Evolutionary conservation across 768 basidiomycete species (phyloP).

Genomic region (Panaeolus papilionaceus): DNA sequence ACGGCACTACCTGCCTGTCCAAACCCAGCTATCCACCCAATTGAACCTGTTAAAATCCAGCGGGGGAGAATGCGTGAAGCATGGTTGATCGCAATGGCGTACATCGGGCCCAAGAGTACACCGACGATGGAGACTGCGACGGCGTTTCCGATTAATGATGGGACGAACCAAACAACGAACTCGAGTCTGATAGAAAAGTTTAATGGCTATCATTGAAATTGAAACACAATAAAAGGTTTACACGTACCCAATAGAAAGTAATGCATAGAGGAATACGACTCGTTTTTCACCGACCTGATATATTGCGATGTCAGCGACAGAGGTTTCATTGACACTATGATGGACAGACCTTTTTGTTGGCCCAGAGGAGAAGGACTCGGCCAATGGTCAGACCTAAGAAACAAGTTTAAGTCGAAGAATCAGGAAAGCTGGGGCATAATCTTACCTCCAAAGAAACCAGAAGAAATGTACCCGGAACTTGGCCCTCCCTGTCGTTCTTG

Average conservation of each 20-base stretch:
- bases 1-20: constrained; percentile 77
- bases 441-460: constrained; percentile 58
- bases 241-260: constrained; percentile 55
- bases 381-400: constrained; percentile 59
- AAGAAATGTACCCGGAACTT: constrained; percentile 57
- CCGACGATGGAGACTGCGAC: constrained; percentile 71
- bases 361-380: constrained; percentile 61
- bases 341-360: constrained; percentile 52
- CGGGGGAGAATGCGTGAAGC: constrained; percentile 70
- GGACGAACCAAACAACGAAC: constrained; percentile 72
- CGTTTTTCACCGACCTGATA: constrained; percentile 62
- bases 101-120: constrained; percentile 76
- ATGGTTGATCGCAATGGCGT: constrained; percentile 77
- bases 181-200: constrained; percentile 52
- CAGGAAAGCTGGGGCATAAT: neutral
- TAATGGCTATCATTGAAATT: constrained; percentile 63
- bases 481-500: constrained; percentile 43
- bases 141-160: constrained; percentile 67
- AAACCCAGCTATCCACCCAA: constrained; percentile 72
- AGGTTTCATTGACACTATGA: constrained; percentile 33
- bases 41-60: constrained; percentile 68
- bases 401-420: constrained; percentile 34
- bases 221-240: constrained; percentile 52
- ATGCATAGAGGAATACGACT: constrained; percentile 57
- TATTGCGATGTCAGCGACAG: constrained; percentile 66